Conservation (phyloP, 1,139 yeast genomes). For the Meyerozyma carpophila region DNA sequence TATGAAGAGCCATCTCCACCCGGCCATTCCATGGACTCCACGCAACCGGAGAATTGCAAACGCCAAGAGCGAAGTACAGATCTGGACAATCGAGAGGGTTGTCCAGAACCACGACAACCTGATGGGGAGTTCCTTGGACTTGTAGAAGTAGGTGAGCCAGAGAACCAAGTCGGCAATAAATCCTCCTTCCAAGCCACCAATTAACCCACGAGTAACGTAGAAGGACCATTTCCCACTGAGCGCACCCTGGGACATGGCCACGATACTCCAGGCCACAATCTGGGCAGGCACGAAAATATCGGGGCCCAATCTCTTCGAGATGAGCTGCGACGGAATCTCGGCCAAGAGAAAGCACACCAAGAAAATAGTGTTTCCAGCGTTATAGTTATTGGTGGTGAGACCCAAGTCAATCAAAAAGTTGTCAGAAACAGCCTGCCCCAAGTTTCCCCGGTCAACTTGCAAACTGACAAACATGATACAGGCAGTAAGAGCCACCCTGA, state of each 20-base stretch:
- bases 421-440: slow-evolving; percentile 47
- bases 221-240: slow-evolving; percentile 30
- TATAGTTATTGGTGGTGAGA: slow-evolving; percentile 43
- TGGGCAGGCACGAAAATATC: slow-evolving; percentile 53
- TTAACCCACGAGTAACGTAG: slow-evolving; percentile 37
- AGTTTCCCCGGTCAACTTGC: slow-evolving; percentile 47
- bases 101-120: slow-evolving; percentile 49
- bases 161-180: slow-evolving; percentile 51
- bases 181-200: slow-evolving; percentile 52
- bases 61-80: slow-evolving; percentile 38
- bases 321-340: slow-evolving; percentile 51
- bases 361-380: slow-evolving; percentile 42
- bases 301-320: slow-evolving; percentile 48
- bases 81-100: slow-evolving; percentile 35
- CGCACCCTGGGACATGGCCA: slow-evolving; percentile 41
- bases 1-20: slow-evolving; percentile 11
- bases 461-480: slow-evolving; percentile 47
- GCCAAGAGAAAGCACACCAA: slow-evolving; percentile 42
- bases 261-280: slow-evolving; percentile 46
- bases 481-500: slow-evolving; percentile 41
- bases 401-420: slow-evolving; percentile 38
- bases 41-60: slow-evolving; percentile 41
- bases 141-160: slow-evolving; percentile 55
- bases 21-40: slow-evolving; percentile 25
- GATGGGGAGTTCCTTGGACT: slow-evolving; percentile 43